phyloP scores from a whole-genome alignment of 495 filamentous ascomycete genomes.

The Aspergillus incahuasiensis region DNA sequence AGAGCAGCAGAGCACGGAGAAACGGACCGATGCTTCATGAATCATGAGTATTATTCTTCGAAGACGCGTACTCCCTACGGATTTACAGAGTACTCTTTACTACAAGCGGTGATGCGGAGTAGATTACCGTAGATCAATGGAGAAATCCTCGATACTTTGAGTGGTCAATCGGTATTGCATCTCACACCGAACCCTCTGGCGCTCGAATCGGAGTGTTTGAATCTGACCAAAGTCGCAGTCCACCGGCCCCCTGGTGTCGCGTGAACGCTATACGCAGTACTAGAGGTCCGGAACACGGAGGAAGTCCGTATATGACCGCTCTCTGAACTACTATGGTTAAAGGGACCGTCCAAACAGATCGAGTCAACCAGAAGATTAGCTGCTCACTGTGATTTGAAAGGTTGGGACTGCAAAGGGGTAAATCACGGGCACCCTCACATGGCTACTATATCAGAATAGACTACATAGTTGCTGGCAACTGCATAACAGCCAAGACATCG shows the following conservation, averaged over 20 bases:
- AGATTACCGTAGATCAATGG: not conserved
- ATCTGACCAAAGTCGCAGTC: not conserved
- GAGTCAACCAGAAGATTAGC: not conserved
- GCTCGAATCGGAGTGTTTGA: not conserved
- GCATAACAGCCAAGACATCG: constrained; percentile 8
- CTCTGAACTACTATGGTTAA: not conserved
- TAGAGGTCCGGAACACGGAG: not conserved
- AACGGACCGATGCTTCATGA: not conserved
- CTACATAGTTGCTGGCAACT: not conserved
- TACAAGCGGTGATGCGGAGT: not conserved
- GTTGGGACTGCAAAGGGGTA: not conserved
- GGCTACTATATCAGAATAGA: too few species aligned
- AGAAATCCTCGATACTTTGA: not conserved
- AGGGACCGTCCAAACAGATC: not conserved
- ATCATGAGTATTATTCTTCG: not conserved
- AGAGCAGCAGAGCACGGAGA: not conserved
- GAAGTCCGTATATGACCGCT: not conserved
- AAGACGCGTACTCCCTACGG: not conserved
- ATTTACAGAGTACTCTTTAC: not conserved
- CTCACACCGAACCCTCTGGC: not conserved
- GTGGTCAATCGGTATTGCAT: not conserved
- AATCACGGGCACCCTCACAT: not conserved
- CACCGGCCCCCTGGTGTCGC: not conserved
- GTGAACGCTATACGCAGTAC: not conserved
- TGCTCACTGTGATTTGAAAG: not conserved